phyloP scores from a whole-genome alignment of 352 stramenopile genomes.

The Globisporangium abappressorium region DNA sequence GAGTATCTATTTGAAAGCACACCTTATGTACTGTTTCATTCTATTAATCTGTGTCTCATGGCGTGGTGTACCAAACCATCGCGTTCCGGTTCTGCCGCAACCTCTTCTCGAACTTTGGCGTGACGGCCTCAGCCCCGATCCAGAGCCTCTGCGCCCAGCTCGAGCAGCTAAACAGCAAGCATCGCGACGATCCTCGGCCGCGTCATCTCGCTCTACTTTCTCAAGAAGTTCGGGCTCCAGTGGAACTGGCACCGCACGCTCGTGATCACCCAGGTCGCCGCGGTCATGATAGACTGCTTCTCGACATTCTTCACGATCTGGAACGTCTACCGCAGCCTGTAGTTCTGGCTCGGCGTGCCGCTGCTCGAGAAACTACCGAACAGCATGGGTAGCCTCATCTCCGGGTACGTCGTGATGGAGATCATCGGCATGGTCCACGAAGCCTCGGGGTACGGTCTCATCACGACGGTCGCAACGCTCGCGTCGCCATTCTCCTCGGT shows the following conservation, averaged over 20 bases:
- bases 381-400: constrained; percentile 19
- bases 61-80: constrained; percentile 23
- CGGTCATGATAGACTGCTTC: constrained; percentile 21
- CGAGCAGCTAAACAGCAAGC: constrained; percentile 16
- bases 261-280: constrained; percentile 15
- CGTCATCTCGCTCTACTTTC: constrained; percentile 14
- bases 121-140: constrained; percentile 12
- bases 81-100: constrained; percentile 22
- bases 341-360: constrained; percentile 20
- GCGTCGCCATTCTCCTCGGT: constrained; percentile 20
- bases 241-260: constrained; percentile 21
- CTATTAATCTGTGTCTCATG: too few species aligned
- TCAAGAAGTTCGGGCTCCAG: constrained; percentile 21
- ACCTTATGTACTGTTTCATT: too few species aligned
- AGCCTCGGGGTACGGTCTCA: constrained; percentile 23
- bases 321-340: constrained; percentile 19
- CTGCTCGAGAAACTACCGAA: constrained; percentile 22
- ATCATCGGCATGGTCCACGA: constrained; percentile 22
- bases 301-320: constrained; percentile 19
- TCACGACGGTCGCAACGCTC: constrained; percentile 24
- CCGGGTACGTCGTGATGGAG: constrained; percentile 21
- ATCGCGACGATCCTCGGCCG: constrained; percentile 15
- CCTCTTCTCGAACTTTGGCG: constrained; percentile 16
- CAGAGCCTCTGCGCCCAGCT: constrained; percentile 19
- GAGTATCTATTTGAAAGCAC: too few species aligned